These are phyloP conservation scores for Aspergillus intermedius DNA, from an alignment of 2,329 filamentous ascomycete genomes.

Conservation along the genomic window DNA sequence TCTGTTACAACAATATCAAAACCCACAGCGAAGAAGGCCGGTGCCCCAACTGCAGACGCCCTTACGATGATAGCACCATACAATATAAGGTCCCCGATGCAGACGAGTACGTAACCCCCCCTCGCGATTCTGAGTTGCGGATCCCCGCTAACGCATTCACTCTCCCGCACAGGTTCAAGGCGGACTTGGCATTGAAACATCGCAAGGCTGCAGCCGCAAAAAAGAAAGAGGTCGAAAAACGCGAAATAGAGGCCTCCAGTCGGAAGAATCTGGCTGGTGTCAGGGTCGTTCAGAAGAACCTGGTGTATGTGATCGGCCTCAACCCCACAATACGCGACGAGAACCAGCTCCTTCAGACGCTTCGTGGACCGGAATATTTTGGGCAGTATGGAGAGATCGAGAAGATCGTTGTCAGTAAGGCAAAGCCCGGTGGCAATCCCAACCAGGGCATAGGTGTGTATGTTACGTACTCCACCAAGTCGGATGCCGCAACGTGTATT, in stretches of 20 bases:
- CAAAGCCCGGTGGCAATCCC: conserved; percentile 64
- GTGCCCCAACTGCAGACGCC: conserved; percentile 91
- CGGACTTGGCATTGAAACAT: conserved; percentile 58
- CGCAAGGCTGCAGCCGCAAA: conserved; percentile 85
- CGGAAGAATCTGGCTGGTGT: conserved; percentile 94
- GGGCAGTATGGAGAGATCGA: conserved; percentile 97
- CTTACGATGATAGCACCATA: conserved; percentile 95
- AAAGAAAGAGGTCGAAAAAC: conserved; percentile 93
- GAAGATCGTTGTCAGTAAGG: conserved; percentile 97
- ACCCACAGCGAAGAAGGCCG: conserved; percentile 89
- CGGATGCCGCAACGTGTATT: conserved; percentile 86
- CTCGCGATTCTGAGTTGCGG: too few species aligned
- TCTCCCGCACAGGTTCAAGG: conserved; percentile 39
- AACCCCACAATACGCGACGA: conserved; percentile 90
- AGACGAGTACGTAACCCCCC: conserved; percentile 69
- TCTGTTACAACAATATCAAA: conserved; percentile 99
- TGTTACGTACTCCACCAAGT: conserved; percentile 91
- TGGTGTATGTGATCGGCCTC: conserved; percentile 94
- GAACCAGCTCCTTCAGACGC: conserved; percentile 72
- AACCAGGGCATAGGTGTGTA: conserved; percentile 93
- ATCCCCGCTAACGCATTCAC: too few species aligned
- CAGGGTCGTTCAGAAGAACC: conserved; percentile 94
- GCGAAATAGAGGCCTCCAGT: conserved; percentile 90
- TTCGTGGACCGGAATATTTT: conserved; percentile 89
- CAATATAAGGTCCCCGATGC: conserved; percentile 91